Conservation (phyloP, 345 rosid genomes). For the Melastoma malabathricum region DNA sequence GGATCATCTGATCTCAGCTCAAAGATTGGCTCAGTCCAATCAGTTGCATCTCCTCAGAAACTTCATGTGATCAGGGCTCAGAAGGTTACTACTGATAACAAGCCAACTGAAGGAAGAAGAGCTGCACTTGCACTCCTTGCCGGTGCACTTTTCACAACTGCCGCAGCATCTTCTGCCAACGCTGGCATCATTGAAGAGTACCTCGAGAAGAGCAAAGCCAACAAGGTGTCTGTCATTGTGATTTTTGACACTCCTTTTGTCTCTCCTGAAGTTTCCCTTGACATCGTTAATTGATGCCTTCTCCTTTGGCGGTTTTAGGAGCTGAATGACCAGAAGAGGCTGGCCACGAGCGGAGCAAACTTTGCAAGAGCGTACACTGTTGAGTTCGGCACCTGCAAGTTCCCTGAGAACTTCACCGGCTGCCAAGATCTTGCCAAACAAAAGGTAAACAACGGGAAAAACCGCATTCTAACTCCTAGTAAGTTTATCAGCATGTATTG, state of each 20-base stretch:
- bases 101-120: constrained; percentile 51
- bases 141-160: constrained; percentile 56
- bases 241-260: neutral
- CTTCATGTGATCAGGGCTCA: constrained; percentile 59
- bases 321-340: constrained; percentile 91
- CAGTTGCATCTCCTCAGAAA: constrained; percentile 25
- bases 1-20: constrained; percentile 52
- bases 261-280: no score
- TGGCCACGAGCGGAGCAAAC: constrained; percentile 96
- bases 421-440: constrained; percentile 99
- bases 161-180: constrained; percentile 55
- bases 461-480: no score
- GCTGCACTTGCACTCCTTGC: constrained; percentile 60
- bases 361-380: constrained; percentile 94
- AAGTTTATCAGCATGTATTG: no score
- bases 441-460: constrained; percentile 25
- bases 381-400: constrained; percentile 81
- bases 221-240: constrained; percentile 46
- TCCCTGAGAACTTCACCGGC: constrained; percentile 98
- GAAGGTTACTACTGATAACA: constrained; percentile 22
- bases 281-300: no score
- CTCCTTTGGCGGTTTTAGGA: constrained; percentile 27
- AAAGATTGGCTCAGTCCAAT: constrained; percentile 33
- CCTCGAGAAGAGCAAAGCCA: constrained; percentile 93
- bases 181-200: constrained; percentile 85